Percentiles rank a stretch among this genome's conserved stretches.
phyloP scores from a whole-genome alignment of 1,284 basidiomycete genomes.

The Sutorius eximius region DNA sequence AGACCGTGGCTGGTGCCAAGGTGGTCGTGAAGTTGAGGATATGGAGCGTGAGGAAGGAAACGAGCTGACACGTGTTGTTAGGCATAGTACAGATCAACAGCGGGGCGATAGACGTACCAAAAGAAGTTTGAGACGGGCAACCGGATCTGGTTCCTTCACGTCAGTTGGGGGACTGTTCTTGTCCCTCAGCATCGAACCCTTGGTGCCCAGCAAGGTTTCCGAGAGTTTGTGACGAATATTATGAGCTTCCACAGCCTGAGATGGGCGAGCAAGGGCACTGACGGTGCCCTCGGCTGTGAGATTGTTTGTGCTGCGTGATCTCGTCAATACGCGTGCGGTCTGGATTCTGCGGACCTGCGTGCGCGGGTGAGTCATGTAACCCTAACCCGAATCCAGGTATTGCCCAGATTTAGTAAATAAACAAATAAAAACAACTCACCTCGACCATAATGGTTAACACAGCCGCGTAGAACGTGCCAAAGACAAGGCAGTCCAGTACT shows the following conservation, averaged over 20 bases:
- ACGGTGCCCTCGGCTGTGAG: constrained; percentile 33
- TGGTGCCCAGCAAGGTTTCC: constrained; percentile 59
- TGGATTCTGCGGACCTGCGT: constrained; percentile 51
- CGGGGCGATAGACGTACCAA: constrained; percentile 50
- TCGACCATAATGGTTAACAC: constrained; percentile 95
- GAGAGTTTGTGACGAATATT: constrained; percentile 48
- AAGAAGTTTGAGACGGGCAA: constrained; percentile 87
- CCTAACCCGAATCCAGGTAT: constrained; percentile 18
- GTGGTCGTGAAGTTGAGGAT: constrained; percentile 94
- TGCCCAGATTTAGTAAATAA: constrained; percentile 4
- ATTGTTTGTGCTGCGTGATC: constrained; percentile 37
- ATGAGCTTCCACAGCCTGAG: constrained; percentile 19
- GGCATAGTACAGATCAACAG: not conserved
- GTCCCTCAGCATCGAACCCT: constrained; percentile 55
- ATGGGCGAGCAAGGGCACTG: constrained; percentile 29
- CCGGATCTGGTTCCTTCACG: constrained; percentile 59
- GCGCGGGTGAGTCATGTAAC: constrained; percentile 6
- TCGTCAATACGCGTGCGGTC: constrained; percentile 44
- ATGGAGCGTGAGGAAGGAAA: constrained; percentile 86
- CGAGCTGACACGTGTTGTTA: constrained; percentile 51
- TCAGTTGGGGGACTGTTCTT: constrained; percentile 29
- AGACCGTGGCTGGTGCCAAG: constrained; percentile 60
- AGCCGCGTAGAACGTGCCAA: constrained; percentile 89
- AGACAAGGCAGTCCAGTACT: constrained; percentile 82
- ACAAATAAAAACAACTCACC: constrained; percentile 45